A percentile compares a stretch with the other conserved stretches of the same genome.
Conservation (phyloP, 352 stramenopile species). For the Phytophthora melonis region DNA sequence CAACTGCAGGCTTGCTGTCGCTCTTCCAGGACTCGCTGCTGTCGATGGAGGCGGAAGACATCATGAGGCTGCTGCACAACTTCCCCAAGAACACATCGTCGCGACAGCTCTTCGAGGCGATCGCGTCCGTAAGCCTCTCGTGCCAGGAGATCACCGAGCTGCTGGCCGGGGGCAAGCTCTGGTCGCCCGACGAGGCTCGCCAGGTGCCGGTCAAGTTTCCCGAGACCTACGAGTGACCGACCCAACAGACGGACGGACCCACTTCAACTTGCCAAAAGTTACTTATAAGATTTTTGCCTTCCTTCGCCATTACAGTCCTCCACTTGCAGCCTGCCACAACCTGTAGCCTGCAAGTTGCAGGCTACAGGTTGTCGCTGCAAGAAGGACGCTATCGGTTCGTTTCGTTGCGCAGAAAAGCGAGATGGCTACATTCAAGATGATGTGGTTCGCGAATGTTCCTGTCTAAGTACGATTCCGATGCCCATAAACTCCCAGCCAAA, state of each 20-base stretch:
- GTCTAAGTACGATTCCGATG: not conserved
- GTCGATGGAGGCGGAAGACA: constrained; percentile 75
- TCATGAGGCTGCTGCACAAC: constrained; percentile 86
- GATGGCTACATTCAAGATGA: not conserved
- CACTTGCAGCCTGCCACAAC: no score
- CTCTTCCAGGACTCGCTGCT: constrained; percentile 80
- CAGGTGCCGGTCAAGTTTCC: constrained; percentile 76
- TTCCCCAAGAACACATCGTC: constrained; percentile 69
- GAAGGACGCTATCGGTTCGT: not conserved
- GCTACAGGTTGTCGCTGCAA: not conserved
- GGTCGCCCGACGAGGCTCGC: constrained; percentile 76
- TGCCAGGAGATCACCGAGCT: constrained; percentile 76
- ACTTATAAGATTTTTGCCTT: constrained; percentile 30
- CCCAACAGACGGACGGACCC: not conserved
- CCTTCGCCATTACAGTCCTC: no score
- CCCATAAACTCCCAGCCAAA: constrained; percentile 22
- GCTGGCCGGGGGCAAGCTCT: constrained; percentile 72
- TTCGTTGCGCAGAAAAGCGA: not conserved
- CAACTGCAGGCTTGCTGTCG: constrained; percentile 61
- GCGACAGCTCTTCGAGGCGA: constrained; percentile 69
- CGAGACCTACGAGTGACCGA: constrained; percentile 71
- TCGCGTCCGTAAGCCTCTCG: constrained; percentile 74
- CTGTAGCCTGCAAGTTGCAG: no score
- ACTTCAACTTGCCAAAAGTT: constrained; percentile 33
- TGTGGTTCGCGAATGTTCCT: not conserved